Base-by-base conservation (phyloP, 148 eudicot species). In the Polygonum maritimum region DNA sequence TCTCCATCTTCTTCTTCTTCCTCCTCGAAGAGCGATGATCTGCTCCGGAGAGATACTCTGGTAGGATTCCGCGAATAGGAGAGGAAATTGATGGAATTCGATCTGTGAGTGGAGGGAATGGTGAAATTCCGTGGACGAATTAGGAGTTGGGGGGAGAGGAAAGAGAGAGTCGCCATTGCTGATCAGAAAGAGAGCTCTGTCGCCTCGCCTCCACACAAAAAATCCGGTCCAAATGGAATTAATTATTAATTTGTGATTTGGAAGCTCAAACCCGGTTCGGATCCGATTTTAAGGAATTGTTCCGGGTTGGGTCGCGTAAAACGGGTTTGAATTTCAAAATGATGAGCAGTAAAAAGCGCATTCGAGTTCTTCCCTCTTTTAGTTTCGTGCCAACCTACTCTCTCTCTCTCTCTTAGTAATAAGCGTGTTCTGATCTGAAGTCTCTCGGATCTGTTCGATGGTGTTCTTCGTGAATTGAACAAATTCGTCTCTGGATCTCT, bases 1-100 rank as follows among this genome's bases (percentile, higher is more conserved):
- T 84, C 86, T 60, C 79, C 82, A 0, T 84, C 86, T 0, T 81
- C 83, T 11, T 84, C 84, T 60, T 81, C 82, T 1, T 84, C 86
- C 0, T 84, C 81, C 7, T 78, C 77, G 22, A 44, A 57, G 41
- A 19, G 69, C 15, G 67, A 44, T 7, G 44, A 15, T 62, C 72
- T 45, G 7, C 78, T 60, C 16, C 78, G 41, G 1, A 67, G 71
- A 67, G 16, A 67, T 38, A 38, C 45, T 67, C 18, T 67, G 44
- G 71, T 67, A 36, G 44, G 36, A 2, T 33, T 67, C 10, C 38
- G 41, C 71, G 71, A 63, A 63, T 63, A 33, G 15, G 71, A 67
- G 3, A 15, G 71, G 0, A 67, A 67, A 67, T 36, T 67, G 71
- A 67, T 36, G 45, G 16, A 16, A 67, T 38, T 67, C 19, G 35